phyloP scores from a whole-genome alignment of 2,329 filamentous ascomycete species.

The Plenodomus biglobosus region DNA sequence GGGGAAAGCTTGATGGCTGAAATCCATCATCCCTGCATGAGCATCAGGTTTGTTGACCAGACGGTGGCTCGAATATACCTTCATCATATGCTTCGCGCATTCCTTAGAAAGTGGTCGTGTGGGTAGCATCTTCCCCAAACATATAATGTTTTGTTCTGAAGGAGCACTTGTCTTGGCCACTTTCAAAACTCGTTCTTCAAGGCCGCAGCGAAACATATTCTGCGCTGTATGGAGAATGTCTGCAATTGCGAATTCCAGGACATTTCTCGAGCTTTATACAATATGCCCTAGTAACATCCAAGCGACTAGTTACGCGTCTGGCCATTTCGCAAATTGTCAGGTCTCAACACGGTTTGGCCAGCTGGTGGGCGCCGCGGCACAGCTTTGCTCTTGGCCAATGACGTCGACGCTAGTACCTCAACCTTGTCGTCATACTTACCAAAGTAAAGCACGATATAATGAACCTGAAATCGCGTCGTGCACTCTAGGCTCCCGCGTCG shows the following conservation, averaged over 20 bases:
- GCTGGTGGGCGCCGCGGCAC: not conserved
- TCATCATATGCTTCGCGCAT: not conserved
- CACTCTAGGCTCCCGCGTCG: not conserved
- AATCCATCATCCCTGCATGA: not conserved
- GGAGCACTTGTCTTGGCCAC: too few species aligned
- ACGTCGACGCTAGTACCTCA: constrained; percentile 7
- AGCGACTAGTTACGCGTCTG: not conserved
- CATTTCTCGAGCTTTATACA: not conserved
- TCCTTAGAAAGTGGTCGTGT: not conserved
- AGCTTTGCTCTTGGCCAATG: constrained; percentile 1
- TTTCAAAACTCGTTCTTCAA: too few species aligned
- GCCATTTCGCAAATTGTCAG: not conserved
- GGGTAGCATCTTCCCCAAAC: too few species aligned
- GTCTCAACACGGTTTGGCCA: not conserved
- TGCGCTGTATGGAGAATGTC: not conserved
- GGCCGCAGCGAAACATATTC: not conserved
- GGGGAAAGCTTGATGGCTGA: constrained; percentile 35
- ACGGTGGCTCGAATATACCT: not conserved
- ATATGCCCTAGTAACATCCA: not conserved
- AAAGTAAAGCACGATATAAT: constrained; percentile 5
- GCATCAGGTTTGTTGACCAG: not conserved
- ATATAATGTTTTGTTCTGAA: too few species aligned
- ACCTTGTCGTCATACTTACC: constrained; percentile 11
- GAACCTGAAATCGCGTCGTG: not conserved
- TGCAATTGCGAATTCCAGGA: not conserved